A percentile compares a stretch with the other conserved stretches of the same genome.
Conservation (phyloP, 345 rosid genomes). For the Moricandia arvensis region DNA sequence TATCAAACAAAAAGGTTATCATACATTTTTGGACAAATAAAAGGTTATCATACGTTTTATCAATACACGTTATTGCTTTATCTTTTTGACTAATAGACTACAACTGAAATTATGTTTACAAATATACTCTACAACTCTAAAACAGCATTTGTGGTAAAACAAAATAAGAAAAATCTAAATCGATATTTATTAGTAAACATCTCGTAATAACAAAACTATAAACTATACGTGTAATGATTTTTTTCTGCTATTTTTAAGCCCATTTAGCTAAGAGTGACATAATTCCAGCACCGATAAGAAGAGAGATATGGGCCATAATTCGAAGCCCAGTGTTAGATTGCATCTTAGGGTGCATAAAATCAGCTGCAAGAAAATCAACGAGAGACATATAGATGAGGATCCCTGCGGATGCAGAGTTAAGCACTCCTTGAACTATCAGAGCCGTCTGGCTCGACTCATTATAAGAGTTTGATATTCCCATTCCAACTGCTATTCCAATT, state of each 20-base stretch:
- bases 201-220: constrained; percentile 9
- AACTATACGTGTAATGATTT: neutral
- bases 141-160: neutral
- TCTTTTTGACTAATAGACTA: neutral
- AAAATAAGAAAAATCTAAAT: neutral
- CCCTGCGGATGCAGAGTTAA: constrained; percentile 60
- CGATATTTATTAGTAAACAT: neutral
- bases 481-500: constrained; percentile 52
- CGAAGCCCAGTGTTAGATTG: constrained; percentile 42
- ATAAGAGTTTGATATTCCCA: constrained; percentile 44
- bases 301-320: constrained; percentile 42
- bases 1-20: neutral
- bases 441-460: constrained; percentile 43
- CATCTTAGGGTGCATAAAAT: constrained; percentile 54
- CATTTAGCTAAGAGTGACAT: constrained; percentile 52
- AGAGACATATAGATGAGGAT: constrained; percentile 71
- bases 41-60: neutral
- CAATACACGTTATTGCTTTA: neutral
- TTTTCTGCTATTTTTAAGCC: constrained; percentile 20
- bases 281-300: constrained; percentile 49
- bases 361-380: constrained; percentile 65
- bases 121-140: neutral
- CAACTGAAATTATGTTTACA: neutral
- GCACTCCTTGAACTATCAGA: constrained; percentile 49
- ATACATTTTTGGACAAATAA: neutral